phyloP scores from a whole-genome alignment of 257 asterid genomes.

The Petunia secreta region DNA sequence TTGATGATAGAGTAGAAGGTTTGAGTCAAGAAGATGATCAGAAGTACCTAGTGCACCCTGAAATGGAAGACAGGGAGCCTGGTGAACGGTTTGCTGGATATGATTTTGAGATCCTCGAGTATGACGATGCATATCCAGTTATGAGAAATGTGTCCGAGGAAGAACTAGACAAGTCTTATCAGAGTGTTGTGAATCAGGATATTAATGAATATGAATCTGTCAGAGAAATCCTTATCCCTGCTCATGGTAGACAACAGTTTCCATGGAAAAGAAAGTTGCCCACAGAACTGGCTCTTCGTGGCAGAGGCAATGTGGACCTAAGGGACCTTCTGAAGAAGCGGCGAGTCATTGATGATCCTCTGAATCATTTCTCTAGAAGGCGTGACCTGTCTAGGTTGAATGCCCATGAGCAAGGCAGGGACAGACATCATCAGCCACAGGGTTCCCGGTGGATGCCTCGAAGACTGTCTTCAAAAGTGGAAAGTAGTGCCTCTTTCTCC shows the following conservation, averaged over 20 bases:
- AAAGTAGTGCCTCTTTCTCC: constrained; percentile 27
- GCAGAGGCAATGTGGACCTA: constrained; percentile 33
- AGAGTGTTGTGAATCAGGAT: constrained; percentile 21
- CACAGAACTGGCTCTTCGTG: constrained; percentile 20
- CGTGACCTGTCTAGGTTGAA: constrained; percentile 25
- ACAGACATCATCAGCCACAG: constrained; percentile 23
- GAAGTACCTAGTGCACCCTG: constrained; percentile 28
- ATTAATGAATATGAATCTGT: background rate
- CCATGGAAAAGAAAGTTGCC: constrained; percentile 24
- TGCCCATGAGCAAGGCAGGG: constrained; percentile 25
- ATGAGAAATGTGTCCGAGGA: constrained; percentile 17
- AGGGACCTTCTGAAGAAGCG: constrained; percentile 40
- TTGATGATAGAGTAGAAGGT: constrained; percentile 38
- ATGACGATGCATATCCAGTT: constrained; percentile 39
- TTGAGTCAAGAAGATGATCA: constrained; percentile 37
- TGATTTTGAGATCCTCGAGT: constrained; percentile 35
- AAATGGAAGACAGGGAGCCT: constrained; percentile 32
- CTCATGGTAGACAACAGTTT: constrained; percentile 24
- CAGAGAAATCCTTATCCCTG: constrained; percentile 7
- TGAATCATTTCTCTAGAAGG: constrained; percentile 25
- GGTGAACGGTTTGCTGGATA: constrained; percentile 29
- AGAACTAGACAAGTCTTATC: constrained; percentile 23
- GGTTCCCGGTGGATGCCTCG: constrained; percentile 27
- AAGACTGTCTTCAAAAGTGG: constrained; percentile 41
- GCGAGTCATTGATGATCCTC: constrained; percentile 26